These are phyloP conservation scores for Penicillium goetzii DNA, from an alignment of 495 filamentous ascomycete species.

Conservation along the genomic window DNA sequence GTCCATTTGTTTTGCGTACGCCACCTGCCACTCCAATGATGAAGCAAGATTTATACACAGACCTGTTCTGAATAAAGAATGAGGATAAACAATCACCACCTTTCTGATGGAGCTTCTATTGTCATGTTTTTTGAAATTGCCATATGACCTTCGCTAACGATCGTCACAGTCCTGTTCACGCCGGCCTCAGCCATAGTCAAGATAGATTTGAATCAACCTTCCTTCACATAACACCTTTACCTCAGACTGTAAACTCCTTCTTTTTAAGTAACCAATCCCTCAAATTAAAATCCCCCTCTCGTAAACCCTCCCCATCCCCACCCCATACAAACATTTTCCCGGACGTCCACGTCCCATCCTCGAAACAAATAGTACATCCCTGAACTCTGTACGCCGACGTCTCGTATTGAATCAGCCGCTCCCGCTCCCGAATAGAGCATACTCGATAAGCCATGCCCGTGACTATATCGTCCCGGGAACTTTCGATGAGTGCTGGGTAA, in stretches of 20 bases:
- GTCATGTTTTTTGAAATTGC: background rate
- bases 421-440: background rate
- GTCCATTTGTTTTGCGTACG: background rate
- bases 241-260: background rate
- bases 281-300: background rate
- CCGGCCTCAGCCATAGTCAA: background rate
- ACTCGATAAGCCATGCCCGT: background rate
- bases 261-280: conserved; percentile 3
- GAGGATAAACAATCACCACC: conserved; percentile 50
- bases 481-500: conserved; percentile 2
- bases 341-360: background rate
- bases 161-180: background rate
- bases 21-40: conserved; percentile 44
- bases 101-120: conserved; percentile 44
- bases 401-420: background rate
- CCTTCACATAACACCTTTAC: background rate
- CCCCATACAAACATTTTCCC: conserved; percentile 9
- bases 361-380: background rate
- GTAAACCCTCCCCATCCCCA: background rate
- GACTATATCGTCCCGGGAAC: background rate
- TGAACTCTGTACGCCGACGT: background rate
- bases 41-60: conserved; percentile 57
- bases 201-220: background rate
- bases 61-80: conserved; percentile 57
- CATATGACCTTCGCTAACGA: conserved; percentile 11